Evolutionary conservation across 2,329 filamentous ascomycete genomes (phyloP).

Genomic region (Gnomoniopsis sp.): DNA sequence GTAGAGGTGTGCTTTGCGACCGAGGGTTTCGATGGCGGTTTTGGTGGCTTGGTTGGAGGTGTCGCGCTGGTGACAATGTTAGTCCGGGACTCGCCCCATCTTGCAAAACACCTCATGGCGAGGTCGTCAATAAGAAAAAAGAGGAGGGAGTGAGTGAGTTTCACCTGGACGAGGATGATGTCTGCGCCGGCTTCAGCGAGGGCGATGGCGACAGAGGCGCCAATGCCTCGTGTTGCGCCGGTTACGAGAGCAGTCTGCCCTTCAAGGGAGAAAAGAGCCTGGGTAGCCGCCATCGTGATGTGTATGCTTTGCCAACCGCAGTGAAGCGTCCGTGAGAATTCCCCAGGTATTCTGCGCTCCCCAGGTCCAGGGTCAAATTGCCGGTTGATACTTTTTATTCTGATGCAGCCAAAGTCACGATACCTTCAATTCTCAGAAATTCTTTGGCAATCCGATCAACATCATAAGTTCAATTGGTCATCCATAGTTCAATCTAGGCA

Average conservation of each 20-base stretch:
- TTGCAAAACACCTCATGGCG: background rate
- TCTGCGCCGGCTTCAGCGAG: constrained; percentile 59
- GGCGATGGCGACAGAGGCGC: constrained; percentile 53
- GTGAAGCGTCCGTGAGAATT: background rate
- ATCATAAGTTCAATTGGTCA: too few species aligned
- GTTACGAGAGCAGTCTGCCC: constrained; percentile 57
- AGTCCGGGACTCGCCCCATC: background rate
- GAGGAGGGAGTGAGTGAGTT: background rate
- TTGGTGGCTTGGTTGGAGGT: constrained; percentile 48
- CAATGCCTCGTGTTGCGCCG: constrained; percentile 56
- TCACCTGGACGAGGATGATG: constrained; percentile 51
- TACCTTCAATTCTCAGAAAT: too few species aligned
- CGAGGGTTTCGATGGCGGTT: constrained; percentile 59
- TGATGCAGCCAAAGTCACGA: too few species aligned
- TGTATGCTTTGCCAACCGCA: background rate
- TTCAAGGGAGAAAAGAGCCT: constrained; percentile 45
- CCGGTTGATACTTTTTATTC: too few species aligned
- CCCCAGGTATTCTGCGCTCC: background rate
- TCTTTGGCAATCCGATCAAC: too few species aligned
- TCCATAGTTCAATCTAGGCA: too few species aligned
- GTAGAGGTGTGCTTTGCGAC: constrained; percentile 65
- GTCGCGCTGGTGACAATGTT: constrained; percentile 28
- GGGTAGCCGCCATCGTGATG: constrained; percentile 34
- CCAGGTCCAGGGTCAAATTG: background rate
- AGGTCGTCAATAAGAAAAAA: background rate